Evolutionary conservation across 306 rosid genomes (phyloP).

Genomic region (Boehmeria nivea): DNA sequence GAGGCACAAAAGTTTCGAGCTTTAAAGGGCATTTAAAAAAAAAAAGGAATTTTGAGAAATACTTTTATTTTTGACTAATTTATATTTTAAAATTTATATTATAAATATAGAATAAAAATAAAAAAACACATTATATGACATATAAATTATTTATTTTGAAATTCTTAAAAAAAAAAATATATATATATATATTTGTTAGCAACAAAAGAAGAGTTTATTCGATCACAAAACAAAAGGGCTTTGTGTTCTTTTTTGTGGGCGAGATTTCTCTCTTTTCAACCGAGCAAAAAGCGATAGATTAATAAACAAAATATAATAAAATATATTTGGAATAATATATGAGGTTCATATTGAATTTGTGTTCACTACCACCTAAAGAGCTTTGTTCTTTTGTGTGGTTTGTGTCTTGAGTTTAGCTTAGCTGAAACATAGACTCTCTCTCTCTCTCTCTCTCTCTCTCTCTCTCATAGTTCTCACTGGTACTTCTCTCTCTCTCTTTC

Average conservation of each 20-base stretch:
- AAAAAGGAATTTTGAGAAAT: too few relatives aligned
- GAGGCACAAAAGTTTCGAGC: background rate
- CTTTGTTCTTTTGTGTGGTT: slow-evolving; percentile 39
- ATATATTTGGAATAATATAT: slow-evolving; percentile 36
- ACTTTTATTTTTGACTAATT: too few relatives aligned
- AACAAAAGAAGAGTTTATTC: background rate
- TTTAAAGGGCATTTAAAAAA: background rate
- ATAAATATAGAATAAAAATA: too few relatives aligned
- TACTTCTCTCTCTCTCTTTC: slow-evolving; percentile 11
- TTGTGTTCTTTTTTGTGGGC: slow-evolving; percentile 26
- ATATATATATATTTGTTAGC: background rate
- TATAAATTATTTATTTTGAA: background rate
- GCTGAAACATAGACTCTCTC: slow-evolving; percentile 39
- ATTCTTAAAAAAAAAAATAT: too few relatives aligned
- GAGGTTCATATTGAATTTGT: slow-evolving; percentile 37
- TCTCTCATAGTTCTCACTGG: slow-evolving; percentile 38
- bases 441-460: slow-evolving; percentile 13
- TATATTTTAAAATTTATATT: too few relatives aligned
- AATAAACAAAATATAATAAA: too few relatives aligned
- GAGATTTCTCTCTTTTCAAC: slow-evolving; percentile 28
- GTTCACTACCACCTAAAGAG: slow-evolving; percentile 29
- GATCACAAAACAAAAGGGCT: slow-evolving; percentile 9
- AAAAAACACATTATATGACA: too few relatives aligned
- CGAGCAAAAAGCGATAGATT: slow-evolving; percentile 16
- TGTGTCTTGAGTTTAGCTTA: slow-evolving; percentile 44